Evolutionary conservation across 1,284 basidiomycete genomes (phyloP), one percentile per base, ranked within the genome.

Genomic region (Anthracocystis setariae): DNA sequence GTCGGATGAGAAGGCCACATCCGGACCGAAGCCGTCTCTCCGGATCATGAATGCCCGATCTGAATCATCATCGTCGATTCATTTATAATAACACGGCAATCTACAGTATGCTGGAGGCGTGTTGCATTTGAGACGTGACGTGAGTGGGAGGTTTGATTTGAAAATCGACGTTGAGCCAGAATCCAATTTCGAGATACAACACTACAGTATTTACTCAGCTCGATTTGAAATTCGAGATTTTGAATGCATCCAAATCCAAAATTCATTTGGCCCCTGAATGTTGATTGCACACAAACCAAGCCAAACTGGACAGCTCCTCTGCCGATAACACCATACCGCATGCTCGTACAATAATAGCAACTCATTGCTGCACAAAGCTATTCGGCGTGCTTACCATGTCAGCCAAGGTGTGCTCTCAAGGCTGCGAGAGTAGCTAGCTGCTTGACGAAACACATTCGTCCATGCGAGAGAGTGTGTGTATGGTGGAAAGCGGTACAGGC

Each of bases 261-360:
- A n/a, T n/a, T n/a, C n/a, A n/a, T n/a, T 23, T 23, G 52, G 49
- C 64, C 64, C 64, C 64, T 67, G 49, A 67, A 49, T 21, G 23
- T 21, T 55, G 47, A 29, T 60, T 57, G n/a, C 46, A 43, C 52
- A 53, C 40, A 38, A 18, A 15, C 37, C 24, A 35, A 54, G 64
- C 64, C 40, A 52, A 67, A 52, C 53, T 52, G 39, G 58, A 61
- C 64, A 67, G 64, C 48, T 67, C 51, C 18, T 2, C 5, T 27
- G 9, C 38, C 27, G 17, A 17, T 15, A 37, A 37, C 35, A n/a
- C n/a, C n/a, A n/a, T n/a, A n/a, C n/a, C n/a, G n/a, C n/a, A n/a
- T n/a, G n/a, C n/a, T n/a, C n/a, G n/a, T n/a, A n/a, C n/a, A n/a
- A n/a, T n/a, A n/a, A n/a, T n/a, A n/a, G n/a, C n/a, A n/a, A n/a